Conservation (phyloP, 192 early-diverging fungal species). For the Linnemannia elongata region DNA sequence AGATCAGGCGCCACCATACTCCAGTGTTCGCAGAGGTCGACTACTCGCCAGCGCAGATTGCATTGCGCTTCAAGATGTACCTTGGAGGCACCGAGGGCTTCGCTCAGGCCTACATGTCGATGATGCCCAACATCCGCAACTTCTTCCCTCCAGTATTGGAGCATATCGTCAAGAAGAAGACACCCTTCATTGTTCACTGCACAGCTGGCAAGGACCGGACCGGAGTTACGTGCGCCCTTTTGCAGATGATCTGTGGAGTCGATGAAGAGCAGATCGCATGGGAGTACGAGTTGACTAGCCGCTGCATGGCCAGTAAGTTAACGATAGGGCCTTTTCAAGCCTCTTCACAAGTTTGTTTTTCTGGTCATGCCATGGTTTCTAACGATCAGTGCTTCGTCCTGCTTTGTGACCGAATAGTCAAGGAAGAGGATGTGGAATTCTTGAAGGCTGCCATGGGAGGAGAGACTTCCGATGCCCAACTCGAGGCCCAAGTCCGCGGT, state of each 20-base stretch:
- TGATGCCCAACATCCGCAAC: slow-evolving; percentile 59
- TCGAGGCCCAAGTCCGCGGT: slow-evolving; percentile 40
- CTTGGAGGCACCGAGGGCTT: slow-evolving; percentile 68
- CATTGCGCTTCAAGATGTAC: slow-evolving; percentile 67
- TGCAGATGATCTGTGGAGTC: slow-evolving; percentile 73
- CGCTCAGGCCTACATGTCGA: slow-evolving; percentile 62
- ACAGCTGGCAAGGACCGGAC: slow-evolving; percentile 82
- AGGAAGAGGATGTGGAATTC: slow-evolving; percentile 51
- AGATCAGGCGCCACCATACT: slow-evolving; percentile 56
- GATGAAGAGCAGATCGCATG: slow-evolving; percentile 75
- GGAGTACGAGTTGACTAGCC: slow-evolving; percentile 71
- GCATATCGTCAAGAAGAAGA: slow-evolving; percentile 61
- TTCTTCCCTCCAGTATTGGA: slow-evolving; percentile 60
- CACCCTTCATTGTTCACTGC: slow-evolving; percentile 75
- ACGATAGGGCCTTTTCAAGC: not conserved
- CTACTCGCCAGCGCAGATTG: slow-evolving; percentile 70
- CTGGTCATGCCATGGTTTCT: not conserved
- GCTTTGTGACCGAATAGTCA: slow-evolving; percentile 16
- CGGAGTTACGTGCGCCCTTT: slow-evolving; percentile 69
- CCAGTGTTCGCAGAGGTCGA: slow-evolving; percentile 69
- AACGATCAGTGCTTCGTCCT: not conserved
- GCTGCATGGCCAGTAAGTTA: slow-evolving; percentile 53
- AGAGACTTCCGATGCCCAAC: slow-evolving; percentile 23
- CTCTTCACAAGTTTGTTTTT: not conserved
- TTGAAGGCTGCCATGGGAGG: slow-evolving; percentile 44